Base-by-base conservation (phyloP, 257 asterid genomes). In the Nyctanthes arbortristis region DNA sequence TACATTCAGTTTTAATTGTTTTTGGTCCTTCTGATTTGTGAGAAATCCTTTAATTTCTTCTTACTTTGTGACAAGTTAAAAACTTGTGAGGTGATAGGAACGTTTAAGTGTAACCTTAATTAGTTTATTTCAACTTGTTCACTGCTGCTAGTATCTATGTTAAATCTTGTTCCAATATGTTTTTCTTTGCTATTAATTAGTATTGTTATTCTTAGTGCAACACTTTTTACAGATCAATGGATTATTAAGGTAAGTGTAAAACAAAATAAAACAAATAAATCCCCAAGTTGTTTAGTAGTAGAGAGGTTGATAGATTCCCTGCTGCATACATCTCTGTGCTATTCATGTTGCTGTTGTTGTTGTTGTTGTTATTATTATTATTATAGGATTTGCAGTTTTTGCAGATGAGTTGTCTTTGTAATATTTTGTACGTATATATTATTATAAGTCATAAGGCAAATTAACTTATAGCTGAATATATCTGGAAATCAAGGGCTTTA, bases 81-180 rank as follows among this genome's bases (percentile, higher is more conserved):
- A 37, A 37, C 33, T 59, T 32, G 12, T 59, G 64, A 59, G 64
- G 12, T 37, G 20, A 64, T 65, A 73, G 79, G 67, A 79, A 73
- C 66, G 29, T 13, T 60, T 73, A 9, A 59, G 67, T 63, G 63
- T 60, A 73, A 47, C 57, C 6, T 62, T 72, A 69, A n/a, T n/a
- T n/a, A n/a, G 34, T 75, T 73, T 67, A 79, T 65, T 81, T 81
- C 77, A 80, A 83, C 63, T 63, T 75, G 80, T 77, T 55, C 47
- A 25, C 37, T 32, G 63, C 32, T 52, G 72, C 68, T 71, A 66
- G 72, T 77, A 77, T 66, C 77, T 77, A 61, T 65, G 72, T 58
- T 65, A 72, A 61, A 43, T 66, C 4, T 69, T 55, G 30, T 40
- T 72, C 65, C 52, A 54, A 52, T 65, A n/a, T n/a, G n/a, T n/a